Evolutionary conservation across 805 yeast genomes (phyloP), one percentile per base, ranked within the genome.

Genomic region (Tetrapisispora phaffii): DNA sequence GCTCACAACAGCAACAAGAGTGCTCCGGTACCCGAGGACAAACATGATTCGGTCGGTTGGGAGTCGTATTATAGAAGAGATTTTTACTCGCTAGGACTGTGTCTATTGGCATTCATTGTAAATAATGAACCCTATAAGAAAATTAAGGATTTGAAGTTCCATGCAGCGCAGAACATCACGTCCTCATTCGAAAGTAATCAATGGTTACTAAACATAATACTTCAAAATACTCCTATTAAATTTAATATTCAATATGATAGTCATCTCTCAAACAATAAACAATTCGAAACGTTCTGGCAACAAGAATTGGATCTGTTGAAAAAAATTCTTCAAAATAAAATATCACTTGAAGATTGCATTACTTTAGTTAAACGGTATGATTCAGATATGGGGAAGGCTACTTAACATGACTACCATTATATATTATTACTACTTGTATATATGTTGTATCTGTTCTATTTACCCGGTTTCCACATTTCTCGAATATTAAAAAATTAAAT

Each of bases 181-280:
- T 41, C 49, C 10, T 51, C 55, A 4, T 47, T 51, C 17, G 53
- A 51, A 23, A 52, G 48, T 28, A 40, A 49, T 5, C 57, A 54
- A 42, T 54, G 57, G 57, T 39, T 54, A 24, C 44, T 54, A 22
- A 51, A 49, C 41, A 50, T 49, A 6, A 52, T 54, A 10, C 23
- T 47, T 21, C 52, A 51, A 42, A 47, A 47, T 20, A 50, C 50
- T 24, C 55, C 58, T 12, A 47, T 54, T 16, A 42, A 47, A 28
- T 48, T 51, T 26, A 54, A 54, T 40, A 26, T 42, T n/a, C 32
- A 42, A 20, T 42, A 35, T n/a, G 44, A 41, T 21, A 41, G 28
- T n/a, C 5, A 34, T 7, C 19, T 41, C 6, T 41, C 39, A 19
- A 41, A 41, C 28, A 34, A 34, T 21, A 10, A 15, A 35, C 15